These are phyloP conservation scores for Aspergillus bombycis DNA, from an alignment of 2,329 filamentous ascomycete genomes.

Conservation along the genomic window DNA sequence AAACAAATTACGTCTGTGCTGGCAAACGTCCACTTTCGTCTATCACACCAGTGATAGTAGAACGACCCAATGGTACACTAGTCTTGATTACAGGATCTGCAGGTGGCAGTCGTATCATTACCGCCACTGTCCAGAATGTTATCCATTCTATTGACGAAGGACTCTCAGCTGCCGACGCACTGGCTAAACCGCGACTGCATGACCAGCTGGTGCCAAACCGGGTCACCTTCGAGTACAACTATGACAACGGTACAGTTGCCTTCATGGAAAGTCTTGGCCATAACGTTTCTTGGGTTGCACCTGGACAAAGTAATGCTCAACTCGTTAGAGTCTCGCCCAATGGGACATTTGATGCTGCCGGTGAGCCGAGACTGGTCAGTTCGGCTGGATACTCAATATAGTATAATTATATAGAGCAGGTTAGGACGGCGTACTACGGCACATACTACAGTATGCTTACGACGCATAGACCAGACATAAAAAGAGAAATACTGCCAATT, in stretches of 20 bases:
- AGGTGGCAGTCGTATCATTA: constrained; percentile 84
- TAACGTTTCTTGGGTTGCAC: constrained; percentile 69
- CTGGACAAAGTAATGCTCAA: constrained; percentile 70
- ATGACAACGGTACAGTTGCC: constrained; percentile 65
- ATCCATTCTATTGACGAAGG: constrained; percentile 72
- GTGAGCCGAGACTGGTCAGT: constrained; percentile 73
- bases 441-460: no score
- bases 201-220: constrained; percentile 78
- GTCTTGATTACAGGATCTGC: constrained; percentile 74
- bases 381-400: constrained; percentile 50
- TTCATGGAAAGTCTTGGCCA: constrained; percentile 68
- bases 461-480: no score
- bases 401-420: no score
- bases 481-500: no score
- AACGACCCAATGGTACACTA: constrained; percentile 66
- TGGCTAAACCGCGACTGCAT: constrained; percentile 71
- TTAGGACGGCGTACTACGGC: no score
- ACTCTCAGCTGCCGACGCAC: constrained; percentile 62
- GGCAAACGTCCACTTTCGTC: constrained; percentile 82
- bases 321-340: constrained; percentile 63
- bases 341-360: constrained; percentile 75
- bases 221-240: constrained; percentile 68
- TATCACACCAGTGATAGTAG: constrained; percentile 77
- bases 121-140: constrained; percentile 72
- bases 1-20: constrained; percentile 78